These are phyloP conservation scores for Xylaria sp. DNA, from an alignment of 2,329 filamentous ascomycete species.

Conservation along the genomic window DNA sequence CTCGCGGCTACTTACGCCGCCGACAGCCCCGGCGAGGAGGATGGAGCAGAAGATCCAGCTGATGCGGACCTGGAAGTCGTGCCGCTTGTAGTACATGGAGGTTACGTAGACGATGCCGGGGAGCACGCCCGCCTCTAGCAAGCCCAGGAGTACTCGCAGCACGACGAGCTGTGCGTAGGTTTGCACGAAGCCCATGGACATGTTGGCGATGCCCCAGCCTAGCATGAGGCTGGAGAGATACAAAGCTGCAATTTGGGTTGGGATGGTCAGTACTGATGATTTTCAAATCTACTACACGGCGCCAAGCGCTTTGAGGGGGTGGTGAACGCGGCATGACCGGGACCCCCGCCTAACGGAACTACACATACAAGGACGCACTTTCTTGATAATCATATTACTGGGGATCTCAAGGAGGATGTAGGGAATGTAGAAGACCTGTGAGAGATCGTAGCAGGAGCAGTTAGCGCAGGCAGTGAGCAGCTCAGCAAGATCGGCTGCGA, in stretches of 20 bases:
- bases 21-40: conserved; percentile 50
- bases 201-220: conserved; percentile 53
- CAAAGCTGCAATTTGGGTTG: conserved; percentile 11
- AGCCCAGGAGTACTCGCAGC: conserved; percentile 52
- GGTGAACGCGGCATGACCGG: too few species aligned
- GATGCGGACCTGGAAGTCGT: conserved; percentile 55
- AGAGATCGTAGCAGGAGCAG: background rate
- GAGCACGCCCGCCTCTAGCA: conserved; percentile 54
- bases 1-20: conserved; percentile 40
- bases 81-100: conserved; percentile 55
- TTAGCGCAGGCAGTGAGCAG: background rate
- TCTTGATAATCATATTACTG: conserved; percentile 52
- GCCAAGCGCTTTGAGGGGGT: background rate
- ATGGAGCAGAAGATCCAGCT: conserved; percentile 51
- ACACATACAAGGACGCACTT: conserved; percentile 46
- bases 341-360: too few species aligned
- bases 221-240: conserved; percentile 49
- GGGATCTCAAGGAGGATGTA: conserved; percentile 53
- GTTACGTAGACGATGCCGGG: conserved; percentile 54
- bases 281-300: background rate
- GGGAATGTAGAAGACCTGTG: conserved; percentile 45
- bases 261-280: background rate
- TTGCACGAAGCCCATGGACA: conserved; percentile 53
- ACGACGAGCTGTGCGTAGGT: conserved; percentile 47
- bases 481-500: background rate